Evolutionary conservation across 2,329 filamentous ascomycete species (phyloP).

Genomic region (Pseudogymnoascus sp.): DNA sequence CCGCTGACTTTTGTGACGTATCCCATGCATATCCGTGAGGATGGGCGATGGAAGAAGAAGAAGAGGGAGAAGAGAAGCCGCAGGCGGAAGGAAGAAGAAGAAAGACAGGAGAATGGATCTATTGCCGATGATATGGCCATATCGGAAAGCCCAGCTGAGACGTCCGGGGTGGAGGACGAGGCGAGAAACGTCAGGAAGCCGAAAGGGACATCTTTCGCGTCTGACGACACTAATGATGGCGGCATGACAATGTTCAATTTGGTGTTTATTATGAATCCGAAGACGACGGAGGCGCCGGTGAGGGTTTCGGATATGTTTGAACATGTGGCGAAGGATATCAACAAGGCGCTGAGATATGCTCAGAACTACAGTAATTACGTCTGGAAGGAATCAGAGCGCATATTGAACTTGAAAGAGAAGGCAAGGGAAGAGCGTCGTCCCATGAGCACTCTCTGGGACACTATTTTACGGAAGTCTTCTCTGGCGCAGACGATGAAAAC

Average conservation of each 20-base stretch:
- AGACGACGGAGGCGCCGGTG: constrained; percentile 63
- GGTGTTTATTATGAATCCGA: constrained; percentile 82
- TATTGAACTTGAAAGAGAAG: constrained; percentile 73
- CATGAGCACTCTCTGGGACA: constrained; percentile 60
- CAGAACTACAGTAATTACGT: constrained; percentile 87
- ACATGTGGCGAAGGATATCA: constrained; percentile 85
- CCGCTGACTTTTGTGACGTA: constrained; percentile 74
- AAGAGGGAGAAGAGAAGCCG: constrained; percentile 34
- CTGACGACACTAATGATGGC: constrained; percentile 23
- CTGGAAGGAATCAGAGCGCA: constrained; percentile 80
- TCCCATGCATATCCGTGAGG: constrained; percentile 72
- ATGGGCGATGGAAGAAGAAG: constrained; percentile 67
- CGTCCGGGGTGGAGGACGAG: neutral
- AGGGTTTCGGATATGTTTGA: constrained; percentile 74
- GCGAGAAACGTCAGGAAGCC: constrained; percentile 24
- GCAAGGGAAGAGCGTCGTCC: constrained; percentile 54
- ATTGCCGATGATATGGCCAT: constrained; percentile 13
- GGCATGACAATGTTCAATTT: constrained; percentile 95
- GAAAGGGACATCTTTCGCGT: constrained; percentile 16
- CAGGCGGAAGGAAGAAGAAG: constrained; percentile 29
- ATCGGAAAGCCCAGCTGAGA: constrained; percentile 13
- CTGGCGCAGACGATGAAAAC: constrained; percentile 76
- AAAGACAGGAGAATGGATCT: constrained; percentile 14
- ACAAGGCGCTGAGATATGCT: constrained; percentile 86
- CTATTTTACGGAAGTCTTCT: constrained; percentile 64